phyloP scores from a whole-genome alignment of 1,284 basidiomycete genomes.

The Cutaneotrichosporon sp. region DNA sequence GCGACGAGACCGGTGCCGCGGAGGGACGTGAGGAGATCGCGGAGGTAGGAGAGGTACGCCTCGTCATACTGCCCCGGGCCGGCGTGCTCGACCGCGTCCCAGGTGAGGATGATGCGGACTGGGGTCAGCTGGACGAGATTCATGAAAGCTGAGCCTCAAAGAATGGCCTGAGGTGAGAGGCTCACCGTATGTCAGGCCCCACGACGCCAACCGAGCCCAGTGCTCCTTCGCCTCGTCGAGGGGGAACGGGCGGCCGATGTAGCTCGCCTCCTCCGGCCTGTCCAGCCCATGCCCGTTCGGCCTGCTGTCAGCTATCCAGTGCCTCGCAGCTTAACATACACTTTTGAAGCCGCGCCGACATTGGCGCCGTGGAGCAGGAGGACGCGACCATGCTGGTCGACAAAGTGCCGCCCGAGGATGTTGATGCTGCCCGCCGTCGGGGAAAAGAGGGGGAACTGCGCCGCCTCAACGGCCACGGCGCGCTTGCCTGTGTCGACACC shows the following conservation, averaged over 20 bases:
- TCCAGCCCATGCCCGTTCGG: constrained; percentile 22
- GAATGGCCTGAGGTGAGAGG: too few relatives aligned
- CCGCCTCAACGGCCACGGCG: neutral
- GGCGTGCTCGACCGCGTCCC: constrained; percentile 93
- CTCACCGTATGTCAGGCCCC: constrained; percentile 83
- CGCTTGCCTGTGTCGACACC: neutral
- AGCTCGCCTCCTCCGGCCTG: constrained; percentile 64
- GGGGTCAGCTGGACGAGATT: constrained; percentile 11
- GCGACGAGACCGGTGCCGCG: constrained; percentile 77
- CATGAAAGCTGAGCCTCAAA: constrained; percentile 2
- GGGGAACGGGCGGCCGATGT: constrained; percentile 80
- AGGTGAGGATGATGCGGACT: constrained; percentile 89
- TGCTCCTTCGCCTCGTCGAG: constrained; percentile 79
- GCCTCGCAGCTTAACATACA: constrained; percentile 58
- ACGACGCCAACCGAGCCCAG: constrained; percentile 72
- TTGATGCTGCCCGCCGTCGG: constrained; percentile 25
- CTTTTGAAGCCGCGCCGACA: constrained; percentile 75
- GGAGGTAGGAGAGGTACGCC: constrained; percentile 81
- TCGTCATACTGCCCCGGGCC: constrained; percentile 84
- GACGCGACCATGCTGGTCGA: constrained; percentile 74
- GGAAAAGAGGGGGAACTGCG: constrained; percentile 12
- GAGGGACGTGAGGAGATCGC: constrained; percentile 70
- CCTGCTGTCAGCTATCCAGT: neutral
- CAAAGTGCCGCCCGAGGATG: constrained; percentile 66
- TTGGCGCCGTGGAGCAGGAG: constrained; percentile 79